Percentiles rank a stretch among this genome's conserved stretches.
Conservation (phyloP, 2,329 filamentous ascomycete species). For the Xylaria sp. region DNA sequence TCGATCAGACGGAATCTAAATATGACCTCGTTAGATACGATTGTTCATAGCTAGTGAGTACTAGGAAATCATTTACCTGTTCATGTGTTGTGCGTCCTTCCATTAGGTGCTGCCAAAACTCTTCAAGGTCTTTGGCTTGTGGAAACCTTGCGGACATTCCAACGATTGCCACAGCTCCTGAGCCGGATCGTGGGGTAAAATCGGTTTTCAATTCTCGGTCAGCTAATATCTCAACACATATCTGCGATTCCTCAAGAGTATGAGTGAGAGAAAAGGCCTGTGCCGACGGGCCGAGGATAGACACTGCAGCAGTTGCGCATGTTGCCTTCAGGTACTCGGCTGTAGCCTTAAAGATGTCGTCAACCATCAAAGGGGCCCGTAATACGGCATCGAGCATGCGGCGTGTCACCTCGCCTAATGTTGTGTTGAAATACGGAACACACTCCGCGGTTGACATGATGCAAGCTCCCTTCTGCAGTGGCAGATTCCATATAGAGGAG, state of each 20-base stretch:
- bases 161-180: slow-evolving; percentile 31
- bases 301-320: slow-evolving; percentile 5
- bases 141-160: slow-evolving; percentile 35
- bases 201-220: neutral
- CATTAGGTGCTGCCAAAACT: slow-evolving; percentile 32
- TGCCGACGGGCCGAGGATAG: slow-evolving; percentile 15
- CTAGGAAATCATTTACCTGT: slow-evolving; percentile 9
- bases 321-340: slow-evolving; percentile 12
- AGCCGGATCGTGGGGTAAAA: neutral
- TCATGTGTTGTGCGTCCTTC: slow-evolving; percentile 29
- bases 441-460: slow-evolving; percentile 16
- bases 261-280: slow-evolving; percentile 4
- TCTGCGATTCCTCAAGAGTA: slow-evolving; percentile 3
- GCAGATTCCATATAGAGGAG: slow-evolving; percentile 17
- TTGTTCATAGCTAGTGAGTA: neutral
- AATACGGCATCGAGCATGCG: slow-evolving; percentile 10
- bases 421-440: slow-evolving; percentile 8
- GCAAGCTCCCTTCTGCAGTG: slow-evolving; percentile 12
- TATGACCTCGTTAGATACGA: neutral
- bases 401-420: slow-evolving; percentile 12
- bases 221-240: neutral
- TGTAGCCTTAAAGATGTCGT: slow-evolving; percentile 7
- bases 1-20: slow-evolving; percentile 22
- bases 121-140: slow-evolving; percentile 30
- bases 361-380: slow-evolving; percentile 9